phyloP scores from a whole-genome alignment of 2,329 filamentous ascomycete species.

The Cyphellophora europaea region DNA sequence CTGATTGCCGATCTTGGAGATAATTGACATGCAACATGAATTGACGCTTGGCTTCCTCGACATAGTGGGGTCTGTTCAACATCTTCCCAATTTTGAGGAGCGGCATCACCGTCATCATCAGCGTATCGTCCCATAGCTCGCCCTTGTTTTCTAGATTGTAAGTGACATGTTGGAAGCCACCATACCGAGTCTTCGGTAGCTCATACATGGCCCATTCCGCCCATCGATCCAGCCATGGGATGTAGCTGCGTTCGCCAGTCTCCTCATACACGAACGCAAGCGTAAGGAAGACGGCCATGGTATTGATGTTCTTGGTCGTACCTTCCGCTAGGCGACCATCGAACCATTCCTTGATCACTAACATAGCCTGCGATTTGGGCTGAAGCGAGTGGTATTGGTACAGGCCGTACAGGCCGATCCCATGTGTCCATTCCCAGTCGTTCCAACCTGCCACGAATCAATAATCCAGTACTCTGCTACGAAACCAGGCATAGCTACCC shows the following conservation, averaged over 20 bases:
- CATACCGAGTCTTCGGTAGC: constrained; percentile 60
- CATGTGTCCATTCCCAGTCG: constrained; percentile 62
- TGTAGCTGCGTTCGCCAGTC: constrained; percentile 57
- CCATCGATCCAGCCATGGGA: constrained; percentile 72
- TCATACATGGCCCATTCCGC: constrained; percentile 76
- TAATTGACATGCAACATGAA: constrained; percentile 73
- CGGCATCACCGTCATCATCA: constrained; percentile 81
- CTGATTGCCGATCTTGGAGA: constrained; percentile 61
- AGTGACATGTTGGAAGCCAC: constrained; percentile 67
- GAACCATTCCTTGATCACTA: constrained; percentile 68
- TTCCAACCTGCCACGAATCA: no score
- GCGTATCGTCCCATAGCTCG: constrained; percentile 75
- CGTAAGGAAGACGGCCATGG: constrained; percentile 69
- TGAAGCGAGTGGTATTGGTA: constrained; percentile 74
- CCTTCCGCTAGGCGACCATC: constrained; percentile 55
- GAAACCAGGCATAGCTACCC: constrained; percentile 32
- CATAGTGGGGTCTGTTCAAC: constrained; percentile 60
- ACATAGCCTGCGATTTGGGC: constrained; percentile 49
- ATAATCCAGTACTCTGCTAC: no score
- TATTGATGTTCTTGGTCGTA: constrained; percentile 80
- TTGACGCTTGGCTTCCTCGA: constrained; percentile 68
- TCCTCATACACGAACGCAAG: constrained; percentile 71
- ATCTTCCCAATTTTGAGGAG: constrained; percentile 70
- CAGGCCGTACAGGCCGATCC: constrained; percentile 69
- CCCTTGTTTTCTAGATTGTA: constrained; percentile 62